A percentile compares a stretch with the other conserved stretches of the same genome.
phyloP scores from a whole-genome alignment of 495 filamentous ascomycete genomes.

The Penicillium taxi region DNA sequence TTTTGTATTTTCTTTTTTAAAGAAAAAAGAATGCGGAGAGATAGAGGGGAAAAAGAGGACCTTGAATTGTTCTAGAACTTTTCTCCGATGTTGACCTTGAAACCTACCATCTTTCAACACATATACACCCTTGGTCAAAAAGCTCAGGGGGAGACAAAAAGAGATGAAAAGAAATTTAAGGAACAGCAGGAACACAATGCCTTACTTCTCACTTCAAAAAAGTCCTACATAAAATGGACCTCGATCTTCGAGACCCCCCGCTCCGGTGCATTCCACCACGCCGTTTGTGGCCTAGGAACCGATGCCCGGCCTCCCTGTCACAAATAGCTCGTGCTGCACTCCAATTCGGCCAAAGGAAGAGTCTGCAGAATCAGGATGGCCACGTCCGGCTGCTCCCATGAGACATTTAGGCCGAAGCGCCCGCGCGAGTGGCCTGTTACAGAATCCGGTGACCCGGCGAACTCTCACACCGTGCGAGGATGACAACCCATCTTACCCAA shows the following conservation, averaged over 20 bases:
- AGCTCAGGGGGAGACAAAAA: too few relatives aligned
- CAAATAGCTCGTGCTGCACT: slow-evolving; percentile 16
- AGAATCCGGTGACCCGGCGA: slow-evolving; percentile 30
- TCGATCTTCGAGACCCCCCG: slow-evolving; percentile 6
- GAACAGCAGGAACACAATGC: too few relatives aligned
- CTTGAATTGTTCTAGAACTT: background rate
- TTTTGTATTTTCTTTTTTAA: background rate
- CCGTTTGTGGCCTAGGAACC: slow-evolving; percentile 17
- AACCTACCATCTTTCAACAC: too few relatives aligned
- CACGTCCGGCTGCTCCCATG: slow-evolving; percentile 25
- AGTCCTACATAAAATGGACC: slow-evolving; percentile 1
- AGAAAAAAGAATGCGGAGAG: background rate
- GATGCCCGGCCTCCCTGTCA: slow-evolving; percentile 18
- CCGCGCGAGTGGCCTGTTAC: slow-evolving; percentile 23
- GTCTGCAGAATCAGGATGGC: slow-evolving; percentile 18
- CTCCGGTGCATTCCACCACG: slow-evolving; percentile 25
- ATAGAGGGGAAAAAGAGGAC: background rate
- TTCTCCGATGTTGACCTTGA: too few relatives aligned
- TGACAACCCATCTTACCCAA: slow-evolving; percentile 15
- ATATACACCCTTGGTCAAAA: too few relatives aligned
- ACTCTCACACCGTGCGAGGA: slow-evolving; percentile 26
- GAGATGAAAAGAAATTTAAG: too few relatives aligned
- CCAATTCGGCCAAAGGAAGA: slow-evolving; percentile 16
- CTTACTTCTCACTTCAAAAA: background rate
- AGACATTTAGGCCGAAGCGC: slow-evolving; percentile 22